Base-by-base conservation (phyloP, 768 basidiomycete species). In the Tulasnella calospora region DNA sequence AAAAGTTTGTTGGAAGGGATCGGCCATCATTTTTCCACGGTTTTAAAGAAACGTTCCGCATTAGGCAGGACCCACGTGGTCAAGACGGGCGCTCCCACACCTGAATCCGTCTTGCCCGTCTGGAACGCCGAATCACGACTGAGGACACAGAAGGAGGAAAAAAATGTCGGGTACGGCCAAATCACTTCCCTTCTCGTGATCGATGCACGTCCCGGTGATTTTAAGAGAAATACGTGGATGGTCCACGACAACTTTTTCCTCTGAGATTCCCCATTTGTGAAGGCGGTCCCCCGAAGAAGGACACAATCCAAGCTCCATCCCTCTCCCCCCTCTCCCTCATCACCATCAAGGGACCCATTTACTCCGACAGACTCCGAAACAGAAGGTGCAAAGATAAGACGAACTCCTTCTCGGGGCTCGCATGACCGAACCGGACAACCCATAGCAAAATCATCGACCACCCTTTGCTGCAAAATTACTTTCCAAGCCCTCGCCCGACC, bases 231-330 rank as follows among this genome's bases (percentile, higher is more conserved):
- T n/a, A 51, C 51, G 51, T 51, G 51, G 51, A 51, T 51, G 21
- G n/a, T 51, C 33, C 61, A 67, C 61, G 61, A 67, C 61, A 67
- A 12, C n/a, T n/a, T 30, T 30, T n/a, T 57, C 55, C 44, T 44
- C 3, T 2, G 23, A 13, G 61, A 67, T 67, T 67, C 61, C 61
- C 61, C 61, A 33, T 67, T 33, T 67, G 61, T 67, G 61, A 67
- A 67, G 61, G 61, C 27, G n/a, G 61, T 33, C 61, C 61, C 61
- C 61, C 61, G 61, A 67, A 67, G 61, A 67, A 67, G 61, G 61
- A 35, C 27, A 67, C 61, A 67, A 67, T 30, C 61, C 23, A 30
- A 61, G 12, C 33, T n/a, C 51, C 21, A 51, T 21, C 51, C 23
- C 51, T 51, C 51, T n/a, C n/a, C 51, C 51, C 51, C 23, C 30